Base-by-base conservation (phyloP, 2,329 filamentous ascomycete genomes). In the Penicillium sp. region DNA sequence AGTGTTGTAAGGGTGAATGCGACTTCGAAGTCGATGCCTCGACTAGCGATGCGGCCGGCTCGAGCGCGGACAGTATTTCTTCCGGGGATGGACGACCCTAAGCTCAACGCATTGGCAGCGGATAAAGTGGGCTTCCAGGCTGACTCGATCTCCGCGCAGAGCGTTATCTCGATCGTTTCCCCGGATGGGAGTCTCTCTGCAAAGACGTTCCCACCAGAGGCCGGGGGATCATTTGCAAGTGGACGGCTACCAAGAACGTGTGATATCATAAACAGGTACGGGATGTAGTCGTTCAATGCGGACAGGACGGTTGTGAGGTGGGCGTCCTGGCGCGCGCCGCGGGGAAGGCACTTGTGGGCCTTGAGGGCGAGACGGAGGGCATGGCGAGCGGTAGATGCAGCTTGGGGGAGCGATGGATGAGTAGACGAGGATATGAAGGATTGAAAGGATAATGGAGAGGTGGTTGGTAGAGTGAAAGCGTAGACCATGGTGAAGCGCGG, bases 391-490 rank as follows among this genome's bases (percentile, higher is more conserved):
- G 87, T 91, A 56, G 89, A 90, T 18, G 89, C 85, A 44, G 81
- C 80, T 59, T 91, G 80, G 20, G 89, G 88, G 34, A 98, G 77
- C 0, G 91, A 95, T 3, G 93, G 91, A 69, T 97, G 91, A 2
- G 88, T 89, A 54, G 84, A 80, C 61, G 86, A 91, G 59, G 73
- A 79, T 69, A 95, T 85, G 68, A 77, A 86, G 29, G 84, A 77
- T 18, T 87, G 85, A 65, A 95, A 91, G 42, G 87, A 84, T 63
- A 95, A 85, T 44, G 85, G 81, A 27, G 89, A 95, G 4, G 91
- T 96, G 0, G 91, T 97, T 1, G 93, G 90, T 26, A 97, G 81
- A 9, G 80, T 73, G 63, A 95, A 96, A 10, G 87, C 86, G 65
- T 87, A 97, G 26, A 91, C 90, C 93, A 97, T 97, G 44, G 37